Evolutionary conservation across 2,329 filamentous ascomycete genomes (phyloP), one percentile per base, ranked within the genome.

Genomic region (Microcyclosporella mali): DNA sequence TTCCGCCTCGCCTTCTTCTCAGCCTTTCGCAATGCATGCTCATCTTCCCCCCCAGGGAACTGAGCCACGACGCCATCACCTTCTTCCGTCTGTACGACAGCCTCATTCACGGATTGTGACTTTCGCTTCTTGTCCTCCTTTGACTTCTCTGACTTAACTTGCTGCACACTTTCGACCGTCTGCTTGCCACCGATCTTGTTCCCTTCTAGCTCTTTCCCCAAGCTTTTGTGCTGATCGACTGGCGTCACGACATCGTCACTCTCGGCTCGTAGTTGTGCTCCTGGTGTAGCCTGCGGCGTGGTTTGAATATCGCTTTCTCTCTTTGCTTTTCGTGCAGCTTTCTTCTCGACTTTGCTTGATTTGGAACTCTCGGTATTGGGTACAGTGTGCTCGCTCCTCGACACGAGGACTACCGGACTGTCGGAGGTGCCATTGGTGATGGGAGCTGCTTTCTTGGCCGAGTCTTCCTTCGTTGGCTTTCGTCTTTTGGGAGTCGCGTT

Each of bases 1-100:
- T 47, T 48, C 25, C 49, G 43, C 36, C 51, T 50, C 9, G 47
- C 40, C 31, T 51, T 56, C 40, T 56, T 57, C 32, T 55, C 51
- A 7, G 38, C 28, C 25, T 43, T 41, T 14, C 53, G 43, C 34
- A 53, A 50, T 12, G n/a, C 16, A 17, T 36, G 33, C 17, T 40
- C 28, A 19, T 32, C n/a, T 25, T 37, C 14, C n/a, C 4, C 14
- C 9, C 14, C 18, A 25, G 9, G 21, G 21, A 25, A 25, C 21
- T 6, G 21, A 6, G 29, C 11, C 17, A 16, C 25, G 6, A 29
- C 30, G 28, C 6, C 9, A 25, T 25, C 6, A 25, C 21, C 9
- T 25, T 25, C 21, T 25, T 9, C 9, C 21, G 9, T 6, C 9
- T 25, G 4, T 9, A 25, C 21, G 4, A 25, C 21, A 9, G 21